Evolutionary conservation across 495 filamentous ascomycete genomes (phyloP).

Genomic region (Lepidopterella palustris): DNA sequence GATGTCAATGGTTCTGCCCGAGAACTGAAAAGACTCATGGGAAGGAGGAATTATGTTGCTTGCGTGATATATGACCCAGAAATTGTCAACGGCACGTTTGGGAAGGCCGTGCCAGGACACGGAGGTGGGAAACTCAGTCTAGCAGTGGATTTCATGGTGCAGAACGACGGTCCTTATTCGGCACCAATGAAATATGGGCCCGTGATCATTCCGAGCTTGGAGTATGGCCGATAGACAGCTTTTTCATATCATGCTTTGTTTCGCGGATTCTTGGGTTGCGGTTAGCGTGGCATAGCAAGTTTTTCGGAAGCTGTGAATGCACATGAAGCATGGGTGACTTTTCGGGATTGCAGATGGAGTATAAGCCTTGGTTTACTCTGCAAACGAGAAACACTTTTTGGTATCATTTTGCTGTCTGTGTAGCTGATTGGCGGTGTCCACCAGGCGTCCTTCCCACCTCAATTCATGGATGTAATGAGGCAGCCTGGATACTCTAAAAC

Average conservation of each 20-base stretch:
- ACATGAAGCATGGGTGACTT: background rate
- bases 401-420: too few species aligned
- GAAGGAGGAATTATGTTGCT: slow-evolving; percentile 85
- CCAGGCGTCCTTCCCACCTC: too few species aligned
- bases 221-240: slow-evolving; percentile 55
- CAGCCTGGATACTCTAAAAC: too few species aligned
- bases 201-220: slow-evolving; percentile 88
- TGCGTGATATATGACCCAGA: slow-evolving; percentile 91
- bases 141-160: slow-evolving; percentile 95
- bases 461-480: too few species aligned
- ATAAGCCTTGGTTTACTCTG: too few species aligned
- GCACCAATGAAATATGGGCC: slow-evolving; percentile 92
- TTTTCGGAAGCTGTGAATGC: background rate
- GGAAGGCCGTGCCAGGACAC: slow-evolving; percentile 37
- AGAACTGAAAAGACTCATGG: slow-evolving; percentile 88
- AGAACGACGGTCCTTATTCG: slow-evolving; percentile 74
- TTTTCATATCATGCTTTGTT: background rate
- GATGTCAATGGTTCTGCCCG: slow-evolving; percentile 74
- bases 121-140: slow-evolving; percentile 69
- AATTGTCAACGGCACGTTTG: slow-evolving; percentile 51
- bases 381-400: too few species aligned
- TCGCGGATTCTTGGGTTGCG: background rate
- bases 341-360: background rate
- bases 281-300: slow-evolving; percentile 14
- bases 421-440: too few species aligned